phyloP scores from a whole-genome alignment of 225 moss, liverwort and hornwort genomes.

The Physcomitrium patens region DNA sequence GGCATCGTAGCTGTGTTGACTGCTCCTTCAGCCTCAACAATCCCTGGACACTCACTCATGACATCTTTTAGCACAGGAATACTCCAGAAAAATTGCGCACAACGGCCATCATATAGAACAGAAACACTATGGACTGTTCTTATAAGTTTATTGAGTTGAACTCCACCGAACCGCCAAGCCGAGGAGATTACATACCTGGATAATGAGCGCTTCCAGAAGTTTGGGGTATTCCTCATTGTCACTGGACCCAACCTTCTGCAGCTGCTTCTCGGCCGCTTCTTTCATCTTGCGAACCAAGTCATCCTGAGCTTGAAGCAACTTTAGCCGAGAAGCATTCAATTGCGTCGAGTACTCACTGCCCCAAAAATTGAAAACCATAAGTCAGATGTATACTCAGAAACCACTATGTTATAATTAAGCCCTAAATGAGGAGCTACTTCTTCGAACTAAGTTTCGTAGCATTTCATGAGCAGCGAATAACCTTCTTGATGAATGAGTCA shows the following conservation, averaged over 20 bases:
- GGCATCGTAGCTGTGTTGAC: conserved; percentile 77
- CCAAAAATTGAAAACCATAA: neutral
- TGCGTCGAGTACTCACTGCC: conserved; percentile 80
- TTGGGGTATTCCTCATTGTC: conserved; percentile 44
- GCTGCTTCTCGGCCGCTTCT: conserved; percentile 69
- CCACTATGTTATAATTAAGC: neutral
- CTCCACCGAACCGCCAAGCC: neutral
- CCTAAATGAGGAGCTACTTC: neutral
- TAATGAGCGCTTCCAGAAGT: conserved; percentile 64
- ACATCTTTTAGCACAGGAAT: conserved; percentile 7
- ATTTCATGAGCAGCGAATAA: neutral
- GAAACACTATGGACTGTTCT: neutral
- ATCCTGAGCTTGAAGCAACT: conserved; percentile 79
- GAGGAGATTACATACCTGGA: conserved; percentile 42
- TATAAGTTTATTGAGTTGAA: neutral
- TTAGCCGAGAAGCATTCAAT: conserved; percentile 74
- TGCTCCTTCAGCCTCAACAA: conserved; percentile 70
- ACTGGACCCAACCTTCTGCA: conserved; percentile 52
- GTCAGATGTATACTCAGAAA: neutral
- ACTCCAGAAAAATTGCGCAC: neutral
- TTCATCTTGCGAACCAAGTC: conserved; percentile 79
- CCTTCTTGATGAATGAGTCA: neutral
- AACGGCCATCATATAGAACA: neutral
- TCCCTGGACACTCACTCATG: conserved; percentile 39
- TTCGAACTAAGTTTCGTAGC: neutral